Percentiles rank a stretch among this genome's conserved stretches.
phyloP scores from a whole-genome alignment of 2,329 filamentous ascomycete genomes.

The Fusarium haematococcum region DNA sequence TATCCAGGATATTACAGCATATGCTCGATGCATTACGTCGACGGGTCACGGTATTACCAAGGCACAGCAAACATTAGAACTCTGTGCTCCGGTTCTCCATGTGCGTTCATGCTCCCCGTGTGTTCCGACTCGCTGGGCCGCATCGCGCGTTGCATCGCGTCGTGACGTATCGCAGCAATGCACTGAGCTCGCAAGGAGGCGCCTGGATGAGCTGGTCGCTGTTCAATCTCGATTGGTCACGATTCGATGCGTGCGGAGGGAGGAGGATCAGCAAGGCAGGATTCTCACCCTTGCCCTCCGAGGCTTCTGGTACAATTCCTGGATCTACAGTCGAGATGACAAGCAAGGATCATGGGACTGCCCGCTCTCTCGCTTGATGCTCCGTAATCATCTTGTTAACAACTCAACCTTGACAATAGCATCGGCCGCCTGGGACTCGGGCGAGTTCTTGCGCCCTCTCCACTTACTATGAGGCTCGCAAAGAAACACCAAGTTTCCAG shows the following conservation, averaged over 20 bases:
- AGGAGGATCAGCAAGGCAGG: conserved; percentile 24
- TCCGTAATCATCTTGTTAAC: conserved; percentile 32
- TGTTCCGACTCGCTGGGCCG: conserved; percentile 11
- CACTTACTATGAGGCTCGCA: conserved; percentile 6
- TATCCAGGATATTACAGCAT: conserved; percentile 10
- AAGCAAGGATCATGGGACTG: conserved; percentile 35
- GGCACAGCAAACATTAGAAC: conserved; percentile 19
- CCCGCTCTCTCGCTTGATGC: conserved; percentile 28
- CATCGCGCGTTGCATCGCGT: conserved; percentile 12
- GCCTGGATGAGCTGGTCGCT: background rate
- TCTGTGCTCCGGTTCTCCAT: background rate
- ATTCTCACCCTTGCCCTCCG: conserved; percentile 28
- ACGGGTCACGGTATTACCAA: conserved; percentile 23
- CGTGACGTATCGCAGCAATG: conserved; percentile 25
- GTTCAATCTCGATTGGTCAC: conserved; percentile 29
- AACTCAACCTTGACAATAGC: conserved; percentile 4
- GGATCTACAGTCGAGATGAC: conserved; percentile 40
- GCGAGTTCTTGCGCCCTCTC: conserved; percentile 24
- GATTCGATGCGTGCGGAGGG: conserved; percentile 27
- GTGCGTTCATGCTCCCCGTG: conserved; percentile 8
- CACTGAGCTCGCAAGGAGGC: background rate
- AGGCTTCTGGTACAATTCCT: conserved; percentile 34
- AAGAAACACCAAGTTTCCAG: background rate
- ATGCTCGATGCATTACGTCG: conserved; percentile 18
- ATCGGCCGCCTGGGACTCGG: conserved; percentile 19